Evolutionary conservation across 257 asterid genomes (phyloP).

Genomic region (Vinca minor): DNA sequence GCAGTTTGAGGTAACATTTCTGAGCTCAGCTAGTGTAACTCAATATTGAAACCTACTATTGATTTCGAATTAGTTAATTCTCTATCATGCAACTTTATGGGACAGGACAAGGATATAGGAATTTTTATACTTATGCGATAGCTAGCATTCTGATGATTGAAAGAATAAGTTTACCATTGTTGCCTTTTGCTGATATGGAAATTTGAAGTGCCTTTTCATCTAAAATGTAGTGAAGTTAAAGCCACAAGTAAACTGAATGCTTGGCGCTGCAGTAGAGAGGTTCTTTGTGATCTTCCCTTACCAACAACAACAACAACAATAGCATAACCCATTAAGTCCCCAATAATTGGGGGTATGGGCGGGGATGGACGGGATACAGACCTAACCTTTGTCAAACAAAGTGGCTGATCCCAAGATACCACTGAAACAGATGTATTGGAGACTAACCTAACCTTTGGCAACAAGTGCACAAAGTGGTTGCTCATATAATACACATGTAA

Average conservation of each 20-base stretch:
- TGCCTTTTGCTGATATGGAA: background rate
- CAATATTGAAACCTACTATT: background rate
- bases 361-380: too few relatives aligned
- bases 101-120: background rate
- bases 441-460: too few relatives aligned
- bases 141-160: background rate
- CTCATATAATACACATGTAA: too few relatives aligned
- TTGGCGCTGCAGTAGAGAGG: background rate
- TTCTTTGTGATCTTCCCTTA: background rate
- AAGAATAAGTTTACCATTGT: background rate
- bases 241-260: too few relatives aligned
- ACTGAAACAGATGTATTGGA: too few relatives aligned
- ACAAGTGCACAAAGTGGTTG: too few relatives aligned
- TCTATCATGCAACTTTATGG: background rate
- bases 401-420: too few relatives aligned
- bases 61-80: background rate
- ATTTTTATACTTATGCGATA: background rate
- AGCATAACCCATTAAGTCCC: too few relatives aligned
- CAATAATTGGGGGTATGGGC: too few relatives aligned
- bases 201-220: background rate
- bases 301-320: too few relatives aligned
- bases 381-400: too few relatives aligned
- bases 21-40: background rate
- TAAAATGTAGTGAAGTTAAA: too few relatives aligned
- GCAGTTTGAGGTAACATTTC: conserved; percentile 66